phyloP scores from a whole-genome alignment of 179 eudicot genomes.

The Amaranthus tricolor region DNA sequence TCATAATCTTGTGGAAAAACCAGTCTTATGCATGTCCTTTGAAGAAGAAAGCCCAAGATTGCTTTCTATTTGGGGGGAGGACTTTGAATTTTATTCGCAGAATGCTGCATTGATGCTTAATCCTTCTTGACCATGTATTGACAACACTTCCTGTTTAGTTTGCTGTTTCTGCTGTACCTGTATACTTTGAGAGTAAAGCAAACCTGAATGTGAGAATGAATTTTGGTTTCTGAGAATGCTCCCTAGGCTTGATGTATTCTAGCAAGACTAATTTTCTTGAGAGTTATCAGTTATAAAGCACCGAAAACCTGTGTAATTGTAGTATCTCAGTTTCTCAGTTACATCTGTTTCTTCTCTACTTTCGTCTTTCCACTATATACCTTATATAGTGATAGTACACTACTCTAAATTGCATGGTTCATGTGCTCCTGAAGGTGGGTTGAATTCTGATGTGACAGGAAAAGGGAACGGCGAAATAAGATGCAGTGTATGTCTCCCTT shows the following conservation, averaged over 20 bases:
- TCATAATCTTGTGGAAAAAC: too few relatives aligned
- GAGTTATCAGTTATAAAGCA: background rate
- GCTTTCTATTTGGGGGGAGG: too few relatives aligned
- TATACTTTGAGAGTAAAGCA: constrained; percentile 1
- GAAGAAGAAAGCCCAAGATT: background rate
- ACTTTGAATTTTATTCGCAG: too few relatives aligned
- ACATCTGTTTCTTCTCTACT: background rate
- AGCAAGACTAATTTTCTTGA: background rate
- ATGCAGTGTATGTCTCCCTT: constrained; percentile 32
- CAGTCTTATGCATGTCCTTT: too few relatives aligned
- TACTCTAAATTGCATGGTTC: constrained; percentile 8
- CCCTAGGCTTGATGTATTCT: background rate
- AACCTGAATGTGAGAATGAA: background rate
- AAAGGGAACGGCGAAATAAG: constrained; percentile 25
- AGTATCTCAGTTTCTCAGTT: background rate
- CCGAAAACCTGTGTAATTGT: background rate
- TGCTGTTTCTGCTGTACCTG: background rate
- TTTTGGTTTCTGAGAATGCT: background rate
- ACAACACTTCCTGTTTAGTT: background rate
- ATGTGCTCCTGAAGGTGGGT: constrained; percentile 32
- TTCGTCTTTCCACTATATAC: background rate
- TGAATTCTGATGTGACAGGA: constrained; percentile 27
- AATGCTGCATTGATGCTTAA: too few relatives aligned
- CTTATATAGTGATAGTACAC: background rate
- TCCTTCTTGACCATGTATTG: background rate